Percentiles rank a stretch among this genome's conserved stretches.
Conservation (phyloP, 352 stramenopile species). For the Globisporangium paddicum region DNA sequence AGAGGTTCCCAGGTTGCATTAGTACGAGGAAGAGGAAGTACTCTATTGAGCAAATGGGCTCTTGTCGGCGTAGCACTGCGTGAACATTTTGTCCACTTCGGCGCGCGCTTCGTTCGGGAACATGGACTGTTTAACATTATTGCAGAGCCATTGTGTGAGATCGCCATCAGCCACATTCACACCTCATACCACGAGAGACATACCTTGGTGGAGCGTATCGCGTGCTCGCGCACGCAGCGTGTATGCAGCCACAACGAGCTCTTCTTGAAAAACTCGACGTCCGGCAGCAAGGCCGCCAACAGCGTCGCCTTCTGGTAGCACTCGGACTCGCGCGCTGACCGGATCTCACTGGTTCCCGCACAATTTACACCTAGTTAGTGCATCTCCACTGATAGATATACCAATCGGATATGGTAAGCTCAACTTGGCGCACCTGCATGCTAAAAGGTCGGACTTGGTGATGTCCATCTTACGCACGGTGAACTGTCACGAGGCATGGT, state of each 20-base stretch:
- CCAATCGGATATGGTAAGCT: too few species aligned
- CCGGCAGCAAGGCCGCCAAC: constrained; percentile 46
- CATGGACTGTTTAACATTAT: constrained; percentile 78
- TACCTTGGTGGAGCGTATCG: constrained; percentile 68
- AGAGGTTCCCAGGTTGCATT: neutral
- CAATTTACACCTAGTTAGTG: neutral
- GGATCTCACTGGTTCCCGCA: constrained; percentile 54
- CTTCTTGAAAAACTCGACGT: constrained; percentile 61
- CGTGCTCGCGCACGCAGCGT: constrained; percentile 71
- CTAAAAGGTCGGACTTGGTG: constrained; percentile 68
- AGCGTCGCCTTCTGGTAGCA: constrained; percentile 74
- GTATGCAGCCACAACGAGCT: constrained; percentile 55
- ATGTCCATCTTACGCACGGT: constrained; percentile 85
- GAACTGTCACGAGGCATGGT: constrained; percentile 49
- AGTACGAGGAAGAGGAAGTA: neutral
- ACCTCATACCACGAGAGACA: constrained; percentile 5
- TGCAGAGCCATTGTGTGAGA: neutral
- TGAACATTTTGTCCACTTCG: constrained; percentile 79
- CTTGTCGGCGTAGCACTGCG: constrained; percentile 66
- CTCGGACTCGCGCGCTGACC: constrained; percentile 76
- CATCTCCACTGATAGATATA: neutral
- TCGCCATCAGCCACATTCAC: neutral
- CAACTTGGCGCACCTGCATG: constrained; percentile 72
- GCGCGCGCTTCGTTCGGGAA: constrained; percentile 57
- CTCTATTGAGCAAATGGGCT: constrained; percentile 43